Conservation (phyloP, 495 filamentous ascomycete genomes). For the Xylaria scruposa region DNA sequence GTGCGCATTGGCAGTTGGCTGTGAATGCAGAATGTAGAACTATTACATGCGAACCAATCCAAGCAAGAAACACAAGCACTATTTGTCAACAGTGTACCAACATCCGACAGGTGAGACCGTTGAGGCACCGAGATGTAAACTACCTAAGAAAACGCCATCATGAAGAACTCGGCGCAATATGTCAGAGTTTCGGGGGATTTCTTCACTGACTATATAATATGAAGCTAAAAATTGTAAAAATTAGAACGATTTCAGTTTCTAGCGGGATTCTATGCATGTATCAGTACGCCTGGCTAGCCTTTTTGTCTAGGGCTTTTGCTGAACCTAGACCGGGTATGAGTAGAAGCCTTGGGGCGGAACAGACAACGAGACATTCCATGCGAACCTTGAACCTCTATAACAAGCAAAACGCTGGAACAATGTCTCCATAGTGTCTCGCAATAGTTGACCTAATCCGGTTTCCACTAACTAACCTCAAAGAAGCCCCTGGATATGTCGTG, state of each 20-base stretch:
- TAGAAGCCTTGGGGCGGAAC: not conserved
- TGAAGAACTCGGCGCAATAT: not conserved
- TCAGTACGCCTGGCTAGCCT: not conserved
- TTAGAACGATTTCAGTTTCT: not conserved
- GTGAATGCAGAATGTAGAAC: conserved; percentile 3
- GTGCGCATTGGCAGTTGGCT: not conserved
- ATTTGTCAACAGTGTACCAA: conserved; percentile 2
- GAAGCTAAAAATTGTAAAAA: not conserved
- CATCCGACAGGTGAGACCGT: not conserved
- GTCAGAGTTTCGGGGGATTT: not conserved
- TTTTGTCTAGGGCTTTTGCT: conserved; percentile 7
- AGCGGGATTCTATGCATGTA: conserved; percentile 13
- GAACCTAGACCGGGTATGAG: not conserved
- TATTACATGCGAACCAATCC: not conserved
- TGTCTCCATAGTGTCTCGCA: not conserved
- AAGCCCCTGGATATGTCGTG: not conserved
- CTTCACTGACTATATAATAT: not conserved
- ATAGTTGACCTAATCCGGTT: not conserved
- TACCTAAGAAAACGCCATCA: not conserved
- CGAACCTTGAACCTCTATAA: not conserved
- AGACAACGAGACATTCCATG: conserved; percentile 1
- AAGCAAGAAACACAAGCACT: not conserved
- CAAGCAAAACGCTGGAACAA: not conserved
- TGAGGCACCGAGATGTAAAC: not conserved
- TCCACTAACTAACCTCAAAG: not conserved